Percentiles rank a stretch among this genome's conserved stretches.
These are phyloP conservation scores for Calamus simplicifolius DNA, from an alignment of 176 grass and related monocot genomes.

Conservation along the genomic window DNA sequence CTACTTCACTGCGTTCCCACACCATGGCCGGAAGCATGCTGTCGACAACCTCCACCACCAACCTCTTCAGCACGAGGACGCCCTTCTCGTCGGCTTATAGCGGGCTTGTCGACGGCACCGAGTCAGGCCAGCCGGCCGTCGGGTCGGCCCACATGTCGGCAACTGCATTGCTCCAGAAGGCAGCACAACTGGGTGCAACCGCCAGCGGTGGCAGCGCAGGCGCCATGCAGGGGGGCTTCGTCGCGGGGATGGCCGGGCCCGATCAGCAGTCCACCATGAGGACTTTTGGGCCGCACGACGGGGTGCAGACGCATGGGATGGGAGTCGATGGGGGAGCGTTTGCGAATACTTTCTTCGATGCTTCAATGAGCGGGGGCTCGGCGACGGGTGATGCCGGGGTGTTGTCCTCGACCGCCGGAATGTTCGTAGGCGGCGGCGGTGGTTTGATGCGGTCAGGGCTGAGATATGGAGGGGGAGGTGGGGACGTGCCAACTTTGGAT, in stretches of 20 bases:
- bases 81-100: not conserved
- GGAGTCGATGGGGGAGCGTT: slow-evolving; percentile 22
- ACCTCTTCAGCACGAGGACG: not conserved
- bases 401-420: slow-evolving; percentile 7
- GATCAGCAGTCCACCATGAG: not conserved
- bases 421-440: not conserved
- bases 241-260: slow-evolving; percentile 9
- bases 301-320: slow-evolving; percentile 8
- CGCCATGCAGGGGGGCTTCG: not conserved
- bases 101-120: not conserved
- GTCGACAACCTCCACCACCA: too few species aligned
- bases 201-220: not conserved
- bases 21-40: slow-evolving; percentile 15
- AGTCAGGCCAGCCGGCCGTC: not conserved
- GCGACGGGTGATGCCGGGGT: not conserved
- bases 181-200: slow-evolving; percentile 36
- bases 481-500: slow-evolving; percentile 32
- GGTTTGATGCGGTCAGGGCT: not conserved
- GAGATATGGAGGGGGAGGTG: not conserved
- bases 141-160: slow-evolving; percentile 41
- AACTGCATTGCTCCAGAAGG: slow-evolving; percentile 73
- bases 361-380: not conserved
- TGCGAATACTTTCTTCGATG: not conserved
- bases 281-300: not conserved
- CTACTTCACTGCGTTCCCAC: not conserved